Evolutionary conservation across 306 rosid genomes (phyloP).

Genomic region (Malus asiatica): DNA sequence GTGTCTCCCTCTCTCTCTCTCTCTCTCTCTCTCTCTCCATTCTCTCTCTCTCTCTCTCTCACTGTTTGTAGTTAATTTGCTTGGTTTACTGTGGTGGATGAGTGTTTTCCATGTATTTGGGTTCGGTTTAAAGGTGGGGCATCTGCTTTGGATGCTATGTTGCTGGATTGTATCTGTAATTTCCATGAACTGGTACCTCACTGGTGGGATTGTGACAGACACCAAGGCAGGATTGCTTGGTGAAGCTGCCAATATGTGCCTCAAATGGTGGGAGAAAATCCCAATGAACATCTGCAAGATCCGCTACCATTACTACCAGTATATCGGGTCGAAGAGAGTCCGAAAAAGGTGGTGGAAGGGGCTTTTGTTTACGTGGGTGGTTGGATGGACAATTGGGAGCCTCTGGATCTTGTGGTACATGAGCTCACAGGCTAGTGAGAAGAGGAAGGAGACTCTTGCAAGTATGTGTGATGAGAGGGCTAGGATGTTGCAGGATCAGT

Average conservation of each 20-base stretch:
- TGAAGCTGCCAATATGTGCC: conserved; percentile 50
- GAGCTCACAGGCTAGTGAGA: conserved; percentile 62
- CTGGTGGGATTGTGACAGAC: conserved; percentile 43
- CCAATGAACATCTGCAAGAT: conserved; percentile 33
- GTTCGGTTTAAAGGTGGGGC: conserved; percentile 76
- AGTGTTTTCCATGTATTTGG: conserved; percentile 74
- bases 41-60: background rate
- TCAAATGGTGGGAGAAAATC: conserved; percentile 65
- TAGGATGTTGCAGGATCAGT: conserved; percentile 95
- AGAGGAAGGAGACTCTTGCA: conserved; percentile 78
- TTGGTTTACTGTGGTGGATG: conserved; percentile 67
- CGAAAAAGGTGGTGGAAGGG: conserved; percentile 47
- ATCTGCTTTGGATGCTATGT: conserved; percentile 69
- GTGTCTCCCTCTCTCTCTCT: conserved; percentile 24
- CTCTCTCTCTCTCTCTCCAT: background rate
- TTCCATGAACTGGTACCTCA: conserved; percentile 62
- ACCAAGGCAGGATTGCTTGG: conserved; percentile 54
- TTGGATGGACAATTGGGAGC: conserved; percentile 48
- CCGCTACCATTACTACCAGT: conserved; percentile 42
- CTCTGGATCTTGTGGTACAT: conserved; percentile 53
- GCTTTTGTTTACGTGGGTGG: conserved; percentile 56
- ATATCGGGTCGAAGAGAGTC: conserved; percentile 47
- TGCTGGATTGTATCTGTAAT: conserved; percentile 58
- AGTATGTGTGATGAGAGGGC: conserved; percentile 99
- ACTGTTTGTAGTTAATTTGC: conserved; percentile 41